Percentiles rank a stretch among this genome's conserved stretches.
These are phyloP conservation scores for Xylariaceae sp. DNA, from an alignment of 2,329 filamentous ascomycete species.

Conservation along the genomic window DNA sequence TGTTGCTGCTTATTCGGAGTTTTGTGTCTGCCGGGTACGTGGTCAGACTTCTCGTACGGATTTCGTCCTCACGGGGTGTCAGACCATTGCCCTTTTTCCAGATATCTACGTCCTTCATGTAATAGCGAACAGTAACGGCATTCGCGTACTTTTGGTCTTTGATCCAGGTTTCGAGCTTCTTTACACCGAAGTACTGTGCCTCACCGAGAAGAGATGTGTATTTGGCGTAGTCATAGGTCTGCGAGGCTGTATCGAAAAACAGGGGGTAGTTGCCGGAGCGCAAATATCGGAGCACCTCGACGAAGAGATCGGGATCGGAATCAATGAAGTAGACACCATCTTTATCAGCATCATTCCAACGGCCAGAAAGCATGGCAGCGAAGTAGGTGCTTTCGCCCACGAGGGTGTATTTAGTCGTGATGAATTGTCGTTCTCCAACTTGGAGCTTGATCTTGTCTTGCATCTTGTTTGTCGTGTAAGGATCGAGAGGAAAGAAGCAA, in stretches of 20 bases:
- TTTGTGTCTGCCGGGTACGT: no score
- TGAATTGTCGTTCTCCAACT: neutral
- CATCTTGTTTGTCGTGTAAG: no score
- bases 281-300: neutral
- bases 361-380: neutral
- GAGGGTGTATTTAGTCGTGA: neutral
- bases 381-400: neutral
- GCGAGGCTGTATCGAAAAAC: neutral
- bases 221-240: neutral
- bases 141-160: neutral
- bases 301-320: neutral
- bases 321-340: neutral
- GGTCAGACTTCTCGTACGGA: no score
- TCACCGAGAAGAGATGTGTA: neutral
- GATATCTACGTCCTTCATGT: no score
- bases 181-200: neutral
- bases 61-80: no score
- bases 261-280: neutral
- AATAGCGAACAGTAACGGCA: neutral
- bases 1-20: no score
- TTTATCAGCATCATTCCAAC: neutral
- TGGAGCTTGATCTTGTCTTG: neutral
- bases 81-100: no score
- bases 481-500: no score
- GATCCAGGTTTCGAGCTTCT: neutral